Evolutionary conservation across 176 grass and related monocot species (phyloP).

Genomic region (Cenchrus fungigraminus): DNA sequence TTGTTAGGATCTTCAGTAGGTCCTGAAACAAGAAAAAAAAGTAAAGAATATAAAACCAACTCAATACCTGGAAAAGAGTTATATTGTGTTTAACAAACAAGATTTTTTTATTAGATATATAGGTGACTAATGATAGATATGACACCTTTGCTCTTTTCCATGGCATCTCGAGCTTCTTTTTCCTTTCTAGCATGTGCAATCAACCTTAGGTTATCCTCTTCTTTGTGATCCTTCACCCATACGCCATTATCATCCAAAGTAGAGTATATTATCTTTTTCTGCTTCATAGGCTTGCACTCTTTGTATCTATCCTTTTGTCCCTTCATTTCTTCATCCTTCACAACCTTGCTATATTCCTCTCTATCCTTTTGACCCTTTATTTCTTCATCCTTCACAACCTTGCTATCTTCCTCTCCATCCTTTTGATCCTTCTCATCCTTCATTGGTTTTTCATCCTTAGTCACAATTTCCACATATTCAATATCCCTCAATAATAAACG

Average conservation of each 20-base stretch:
- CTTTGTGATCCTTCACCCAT: constrained; percentile 36
- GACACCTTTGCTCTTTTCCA: not conserved
- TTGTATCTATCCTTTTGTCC: not conserved
- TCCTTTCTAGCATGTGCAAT: not conserved
- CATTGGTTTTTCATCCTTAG: constrained; percentile 18
- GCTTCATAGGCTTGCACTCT: not conserved
- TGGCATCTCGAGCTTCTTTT: not conserved
- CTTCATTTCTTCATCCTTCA: not conserved
- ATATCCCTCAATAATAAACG: accelerated
- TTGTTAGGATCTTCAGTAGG: not conserved
- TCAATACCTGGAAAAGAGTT: not conserved
- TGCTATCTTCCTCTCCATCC: not conserved
- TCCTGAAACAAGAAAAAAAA: not conserved
- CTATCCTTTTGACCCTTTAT: not conserved
- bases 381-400: not conserved
- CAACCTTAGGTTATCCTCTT: not conserved
- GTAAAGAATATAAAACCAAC: not conserved
- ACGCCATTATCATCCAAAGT: constrained; percentile 38
- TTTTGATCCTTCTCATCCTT: not conserved
- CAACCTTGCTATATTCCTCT: not conserved
- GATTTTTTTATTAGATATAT: not conserved
- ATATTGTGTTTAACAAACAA: not conserved
- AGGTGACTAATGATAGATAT: not conserved
- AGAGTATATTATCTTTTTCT: not conserved
- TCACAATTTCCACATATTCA: constrained; percentile 24